Evolutionary conservation across 2,329 filamentous ascomycete genomes (phyloP).

Genomic region (Phoma sp.): DNA sequence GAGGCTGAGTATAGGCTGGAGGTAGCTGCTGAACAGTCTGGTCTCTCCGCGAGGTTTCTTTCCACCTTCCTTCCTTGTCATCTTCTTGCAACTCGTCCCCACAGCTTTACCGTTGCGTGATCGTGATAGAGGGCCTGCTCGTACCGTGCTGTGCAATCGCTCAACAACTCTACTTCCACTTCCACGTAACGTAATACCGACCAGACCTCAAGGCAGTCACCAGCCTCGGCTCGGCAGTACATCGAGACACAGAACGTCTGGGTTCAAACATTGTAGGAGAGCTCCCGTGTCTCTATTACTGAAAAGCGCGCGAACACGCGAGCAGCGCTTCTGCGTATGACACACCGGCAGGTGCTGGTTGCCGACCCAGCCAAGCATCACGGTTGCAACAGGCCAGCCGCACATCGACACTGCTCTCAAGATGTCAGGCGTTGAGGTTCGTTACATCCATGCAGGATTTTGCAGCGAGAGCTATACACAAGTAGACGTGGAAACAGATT

Average conservation of each 20-base stretch:
- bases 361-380: background rate
- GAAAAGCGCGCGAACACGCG: background rate
- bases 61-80: background rate
- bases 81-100: background rate
- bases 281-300: background rate
- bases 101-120: background rate
- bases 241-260: background rate
- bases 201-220: background rate
- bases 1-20: constrained; percentile 10
- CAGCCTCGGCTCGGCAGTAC: background rate
- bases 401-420: background rate
- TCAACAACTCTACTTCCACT: background rate
- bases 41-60: background rate
- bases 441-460: background rate
- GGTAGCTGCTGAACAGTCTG: background rate
- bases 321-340: background rate
- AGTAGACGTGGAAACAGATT: too few relatives aligned
- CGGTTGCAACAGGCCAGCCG: background rate
- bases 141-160: background rate
- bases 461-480: background rate
- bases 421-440: constrained; percentile 41
- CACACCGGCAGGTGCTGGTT: background rate
- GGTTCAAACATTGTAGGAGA: background rate
- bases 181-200: background rate
- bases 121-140: background rate